Conservation (phyloP, 2,329 filamentous ascomycete species). For the Fusarium miscanthi region DNA sequence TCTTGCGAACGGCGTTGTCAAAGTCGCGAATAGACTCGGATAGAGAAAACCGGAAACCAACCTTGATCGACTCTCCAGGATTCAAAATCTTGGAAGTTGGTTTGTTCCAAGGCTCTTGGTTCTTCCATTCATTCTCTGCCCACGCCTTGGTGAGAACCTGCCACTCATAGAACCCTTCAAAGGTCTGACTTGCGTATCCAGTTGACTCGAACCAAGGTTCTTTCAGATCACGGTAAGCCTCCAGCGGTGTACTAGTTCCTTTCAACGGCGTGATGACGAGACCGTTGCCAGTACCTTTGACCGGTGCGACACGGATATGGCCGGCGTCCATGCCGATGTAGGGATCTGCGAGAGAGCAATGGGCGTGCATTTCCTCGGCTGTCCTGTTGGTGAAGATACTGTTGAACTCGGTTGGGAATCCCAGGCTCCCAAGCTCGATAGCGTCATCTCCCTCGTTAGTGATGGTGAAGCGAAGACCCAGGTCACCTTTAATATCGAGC, state of each 20-base stretch:
- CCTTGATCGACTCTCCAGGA: conserved; percentile 57
- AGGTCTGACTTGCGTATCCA: conserved; percentile 64
- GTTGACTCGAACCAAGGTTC: conserved; percentile 56
- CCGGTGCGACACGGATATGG: conserved; percentile 63
- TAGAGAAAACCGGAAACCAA: conserved; percentile 64
- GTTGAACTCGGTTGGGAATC: conserved; percentile 70
- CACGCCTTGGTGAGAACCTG: conserved; percentile 65
- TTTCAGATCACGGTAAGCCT: conserved; percentile 65
- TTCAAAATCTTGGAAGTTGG: conserved; percentile 59
- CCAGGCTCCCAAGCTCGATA: conserved; percentile 67
- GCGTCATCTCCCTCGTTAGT: conserved; percentile 54
- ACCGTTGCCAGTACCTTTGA: conserved; percentile 63
- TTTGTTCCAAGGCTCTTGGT: conserved; percentile 64
- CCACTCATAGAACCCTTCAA: conserved; percentile 72
- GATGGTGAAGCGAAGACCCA: conserved; percentile 64
- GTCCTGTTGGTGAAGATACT: conserved; percentile 67
- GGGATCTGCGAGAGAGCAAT: conserved; percentile 67
- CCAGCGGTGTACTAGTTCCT: conserved; percentile 57
- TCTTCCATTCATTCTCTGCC: conserved; percentile 66
- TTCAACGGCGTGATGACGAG: conserved; percentile 66
- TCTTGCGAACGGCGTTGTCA: conserved; percentile 57
- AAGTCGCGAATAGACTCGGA: conserved; percentile 59
- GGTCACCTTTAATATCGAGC: conserved; percentile 59
- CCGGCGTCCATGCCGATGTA: conserved; percentile 71
- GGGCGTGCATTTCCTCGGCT: conserved; percentile 59